Evolutionary conservation across 768 basidiomycete genomes (phyloP), one percentile per base, ranked within the genome.

Genomic region (Pisolithus microcarpus): DNA sequence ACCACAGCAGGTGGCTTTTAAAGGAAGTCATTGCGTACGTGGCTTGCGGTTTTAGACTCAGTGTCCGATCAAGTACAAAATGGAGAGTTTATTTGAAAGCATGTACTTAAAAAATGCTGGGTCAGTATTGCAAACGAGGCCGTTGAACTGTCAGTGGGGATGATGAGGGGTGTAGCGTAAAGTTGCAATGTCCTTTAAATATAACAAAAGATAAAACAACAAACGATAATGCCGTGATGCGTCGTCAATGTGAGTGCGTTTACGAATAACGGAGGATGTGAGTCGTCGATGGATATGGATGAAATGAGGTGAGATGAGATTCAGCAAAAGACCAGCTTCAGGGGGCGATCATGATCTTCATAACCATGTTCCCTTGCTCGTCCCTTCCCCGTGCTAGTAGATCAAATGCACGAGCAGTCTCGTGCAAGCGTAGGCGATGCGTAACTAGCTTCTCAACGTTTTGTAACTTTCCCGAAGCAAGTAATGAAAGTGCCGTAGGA

Each of bases 301-400:
- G 34, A 34, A 34, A 34, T 34, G 34, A 34, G 11, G 30, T 11
- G 30, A 31, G 11, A 34, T 15, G 34, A 15, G 34, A 11, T 15
- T 3, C 10, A 3, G 5, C 5, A 30, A 16, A 15, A 23, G 21
- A 24, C 43, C 18, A 18, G 26, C 8, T 15, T 63, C 64, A 69
- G 45, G 73, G 60, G 16, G 73, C 82, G 50, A 97, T 79, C 79
- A 96, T 84, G 51, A 95, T 80, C 74, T 97, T 97, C 64, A 97
- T 75, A 34, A 96, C 89, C 73, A 94, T 75, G 28, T 79, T 77
- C 8, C 91, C 92, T 3, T 79, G 63, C 46, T 87, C 85, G 64
- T 94, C 94, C 56, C 76, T 75, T 4, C 94, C 94, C 43, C 77
- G 71, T 51, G 78, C 73, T 39, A 97, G 73, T 54, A 91, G 76